Conservation (phyloP, 805 yeast species). For the Pichia paraexigua region DNA sequence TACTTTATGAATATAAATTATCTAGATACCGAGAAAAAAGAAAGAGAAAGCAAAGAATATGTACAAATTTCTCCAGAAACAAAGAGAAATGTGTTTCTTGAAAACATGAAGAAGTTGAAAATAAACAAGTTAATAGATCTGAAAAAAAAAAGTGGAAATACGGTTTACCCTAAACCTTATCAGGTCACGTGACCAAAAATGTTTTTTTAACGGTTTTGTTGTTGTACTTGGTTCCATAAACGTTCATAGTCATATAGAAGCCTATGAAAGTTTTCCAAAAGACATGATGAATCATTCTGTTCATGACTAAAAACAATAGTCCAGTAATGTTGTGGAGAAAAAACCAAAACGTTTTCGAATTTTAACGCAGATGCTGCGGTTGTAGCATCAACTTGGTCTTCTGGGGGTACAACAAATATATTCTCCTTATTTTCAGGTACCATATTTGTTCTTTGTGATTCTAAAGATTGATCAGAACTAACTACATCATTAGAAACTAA, state of each 20-base stretch:
- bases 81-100: not conserved
- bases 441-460: not conserved
- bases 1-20: not conserved
- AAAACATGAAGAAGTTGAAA: not conserved
- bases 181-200: conserved; percentile 22
- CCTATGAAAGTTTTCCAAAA: conserved; percentile 1
- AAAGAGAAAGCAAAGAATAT: not conserved
- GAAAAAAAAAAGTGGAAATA: conserved; percentile 18
- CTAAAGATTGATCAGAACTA: not conserved
- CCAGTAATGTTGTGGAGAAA: conserved; percentile 2
- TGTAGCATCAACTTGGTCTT: not conserved
- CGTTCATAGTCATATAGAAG: conserved; percentile 8
- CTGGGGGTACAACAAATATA: not conserved
- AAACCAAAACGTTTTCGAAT: not conserved
- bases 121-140: not conserved
- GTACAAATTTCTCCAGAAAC: not conserved
- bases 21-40: not conserved
- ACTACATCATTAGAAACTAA: not conserved
- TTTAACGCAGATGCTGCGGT: too few species aligned
- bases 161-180: conserved; percentile 17
- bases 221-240: conserved; percentile 3
- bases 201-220: not conserved
- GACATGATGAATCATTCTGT: not conserved
- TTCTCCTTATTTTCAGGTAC: not conserved
- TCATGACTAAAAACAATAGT: not conserved